Evolutionary conservation across 2,329 filamentous ascomycete species (phyloP), one percentile per base, ranked within the genome.

Genomic region (Dissoconium aciculare): DNA sequence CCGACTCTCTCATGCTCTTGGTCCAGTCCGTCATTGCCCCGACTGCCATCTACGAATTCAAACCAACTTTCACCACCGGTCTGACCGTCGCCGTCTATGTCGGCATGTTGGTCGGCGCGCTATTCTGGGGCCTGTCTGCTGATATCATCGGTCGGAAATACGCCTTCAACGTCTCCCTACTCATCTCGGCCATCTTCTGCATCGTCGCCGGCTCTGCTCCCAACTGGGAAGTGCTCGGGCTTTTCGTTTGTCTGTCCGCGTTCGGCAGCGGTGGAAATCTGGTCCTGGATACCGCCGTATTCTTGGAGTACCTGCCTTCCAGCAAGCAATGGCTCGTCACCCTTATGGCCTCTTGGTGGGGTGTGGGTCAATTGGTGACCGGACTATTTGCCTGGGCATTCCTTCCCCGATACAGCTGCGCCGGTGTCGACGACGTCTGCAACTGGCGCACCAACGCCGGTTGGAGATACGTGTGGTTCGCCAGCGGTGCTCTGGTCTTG

Each of bases 91-190:
- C 74, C 4, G 65, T 63, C 1, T 79, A 75, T 43, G 60, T 64
- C 5, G 62, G 61, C 35, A 63, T 64, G 58, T 58, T 64, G 30
- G 38, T 58, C 0, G 68, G 73, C 2, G 72, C 71, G 11, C 48
- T 78, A 15, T 78, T 79, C 53, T 81, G 75, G 74, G 75, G 75
- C 2, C 53, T 77, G 16, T 63, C 63, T 3, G 74, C 73, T 13
- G 76, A 81, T 44, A 63, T 80, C 17, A 72, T 80, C 37, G 76
- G 75, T 4, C 63, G 76, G 26, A 67, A 69, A 38, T 70, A 69
- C 40, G 75, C 76, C 4, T 82, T 81, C 57, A 80, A 80, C 44
- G 55, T 69, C 13, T 72, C 70, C 2, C 58, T 80, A 8, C 64
- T 79, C 43, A 59, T 78, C 34, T 74, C 67, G 44, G 67, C 69